Evolutionary conservation across 1,284 basidiomycete species (phyloP), one percentile per base, ranked within the genome.

Genomic region (Kwoniella shivajii): DNA sequence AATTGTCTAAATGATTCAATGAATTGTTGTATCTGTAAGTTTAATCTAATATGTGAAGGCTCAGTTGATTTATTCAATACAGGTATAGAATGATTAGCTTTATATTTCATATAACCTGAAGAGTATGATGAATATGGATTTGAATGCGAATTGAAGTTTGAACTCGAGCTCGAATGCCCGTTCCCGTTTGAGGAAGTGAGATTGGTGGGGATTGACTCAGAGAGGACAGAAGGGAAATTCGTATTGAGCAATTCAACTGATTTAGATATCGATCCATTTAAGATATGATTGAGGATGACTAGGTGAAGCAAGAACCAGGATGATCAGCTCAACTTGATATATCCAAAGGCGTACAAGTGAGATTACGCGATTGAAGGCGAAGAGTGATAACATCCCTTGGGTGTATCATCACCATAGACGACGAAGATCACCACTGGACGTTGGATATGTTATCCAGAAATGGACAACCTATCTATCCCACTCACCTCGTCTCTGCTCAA

Each of bases 1-100:
- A 64, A 45, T 18, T 60, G 57, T 3, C 71, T 54, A 34, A 71
- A 63, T 6, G 59, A 60, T 50, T 73, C 66, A 59, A 78, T 75
- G 48, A 75, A 78, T 54, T 67, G 63, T 50, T 78, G 76, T 46
- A 75, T 76, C 36, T 72, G 69, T 13, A 78, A 68, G 50, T 78
- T 76, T 37, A 78, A 65, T 18, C 60, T 59, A 49, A 78, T 67
- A 53, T 75, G 75, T 16, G 68, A 51, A 1, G 75, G 69, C 22
- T 64, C 55, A 2, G 59, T 37, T 6, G 68, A 70, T 22, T 60
- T 54, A 20, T 41, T n/a, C 39, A 69, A 65, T 2, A 72, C 69
- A 2, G 74, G 74, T 1, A 60, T 31, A 11, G 60, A 46, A 48
- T 72, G 50, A 29, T 38, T 30, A 34, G 52, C 7, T 33, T 27